Evolutionary conservation across 768 basidiomycete species (phyloP).

Genomic region (Rhizopogon salebrosus): DNA sequence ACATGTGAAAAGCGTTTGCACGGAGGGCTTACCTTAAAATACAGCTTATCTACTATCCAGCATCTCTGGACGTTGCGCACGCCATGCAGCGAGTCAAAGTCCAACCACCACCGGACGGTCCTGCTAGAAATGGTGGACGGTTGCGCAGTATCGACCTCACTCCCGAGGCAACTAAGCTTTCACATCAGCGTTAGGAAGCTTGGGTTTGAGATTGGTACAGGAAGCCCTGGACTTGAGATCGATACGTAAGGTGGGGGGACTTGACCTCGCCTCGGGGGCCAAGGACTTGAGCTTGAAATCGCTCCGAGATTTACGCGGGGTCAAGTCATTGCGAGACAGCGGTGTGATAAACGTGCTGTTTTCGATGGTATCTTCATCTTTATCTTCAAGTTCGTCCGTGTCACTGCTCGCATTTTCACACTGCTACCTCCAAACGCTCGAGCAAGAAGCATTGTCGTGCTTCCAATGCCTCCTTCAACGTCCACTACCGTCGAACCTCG

Average conservation of each 20-base stretch:
- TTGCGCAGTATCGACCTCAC: not conserved
- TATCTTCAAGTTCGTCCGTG: not conserved
- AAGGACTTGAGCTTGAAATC: not conserved
- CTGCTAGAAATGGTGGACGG: constrained; percentile 27
- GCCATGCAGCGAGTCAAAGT: constrained; percentile 56
- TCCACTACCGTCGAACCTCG: constrained; percentile 53
- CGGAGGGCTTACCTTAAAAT: constrained; percentile 42
- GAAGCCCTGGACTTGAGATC: not conserved
- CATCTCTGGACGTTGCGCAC: constrained; percentile 50
- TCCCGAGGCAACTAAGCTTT: not conserved
- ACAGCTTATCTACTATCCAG: constrained; percentile 46
- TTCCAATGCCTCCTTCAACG: constrained; percentile 68
- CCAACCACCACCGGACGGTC: constrained; percentile 51
- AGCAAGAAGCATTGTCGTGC: constrained; percentile 39
- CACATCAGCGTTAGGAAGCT: not conserved
- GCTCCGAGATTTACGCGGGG: not conserved
- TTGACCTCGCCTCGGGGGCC: not conserved
- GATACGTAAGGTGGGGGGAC: not conserved
- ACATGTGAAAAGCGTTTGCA: not conserved
- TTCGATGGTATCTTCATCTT: not conserved
- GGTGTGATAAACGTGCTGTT: not conserved
- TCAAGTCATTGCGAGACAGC: not conserved
- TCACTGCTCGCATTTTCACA: constrained; percentile 4
- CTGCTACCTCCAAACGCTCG: constrained; percentile 25
- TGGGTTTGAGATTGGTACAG: not conserved